Evolutionary conservation across 768 basidiomycete species (phyloP).

Genomic region (Mrakia blollopis): DNA sequence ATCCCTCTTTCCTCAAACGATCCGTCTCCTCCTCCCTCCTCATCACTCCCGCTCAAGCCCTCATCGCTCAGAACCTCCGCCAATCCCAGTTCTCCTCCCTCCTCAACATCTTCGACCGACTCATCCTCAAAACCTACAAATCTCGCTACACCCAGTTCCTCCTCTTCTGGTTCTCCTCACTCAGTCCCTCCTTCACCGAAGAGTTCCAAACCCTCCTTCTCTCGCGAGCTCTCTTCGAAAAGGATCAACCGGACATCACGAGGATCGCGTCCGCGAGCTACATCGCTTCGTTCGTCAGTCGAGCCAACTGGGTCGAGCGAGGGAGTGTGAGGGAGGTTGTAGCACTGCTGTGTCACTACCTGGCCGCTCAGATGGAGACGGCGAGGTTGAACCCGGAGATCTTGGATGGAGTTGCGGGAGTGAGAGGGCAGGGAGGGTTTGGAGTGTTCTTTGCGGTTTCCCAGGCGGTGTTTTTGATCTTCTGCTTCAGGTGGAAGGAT

Average conservation of each 20-base stretch:
- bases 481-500: slow-evolving; percentile 96
- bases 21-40: slow-evolving; percentile 24
- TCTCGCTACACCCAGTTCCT: slow-evolving; percentile 97
- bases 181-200: slow-evolving; percentile 81
- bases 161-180: slow-evolving; percentile 89
- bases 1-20: not conserved
- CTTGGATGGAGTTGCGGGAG: slow-evolving; percentile 48
- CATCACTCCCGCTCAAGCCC: slow-evolving; percentile 8
- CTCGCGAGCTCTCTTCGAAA: slow-evolving; percentile 70
- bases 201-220: slow-evolving; percentile 93
- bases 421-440: slow-evolving; percentile 36
- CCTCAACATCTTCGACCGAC: slow-evolving; percentile 86
- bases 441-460: slow-evolving; percentile 85
- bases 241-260: slow-evolving; percentile 55
- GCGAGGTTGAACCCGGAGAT: slow-evolving; percentile 33
- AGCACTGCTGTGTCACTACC: slow-evolving; percentile 76
- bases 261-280: slow-evolving; percentile 91
- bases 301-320: slow-evolving; percentile 77
- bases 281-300: slow-evolving; percentile 83
- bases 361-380: slow-evolving; percentile 70
- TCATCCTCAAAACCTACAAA: slow-evolving; percentile 90
- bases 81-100: slow-evolving; percentile 74
- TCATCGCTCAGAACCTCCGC: slow-evolving; percentile 43
- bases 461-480: slow-evolving; percentile 90
- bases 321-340: slow-evolving; percentile 68